phyloP scores from a whole-genome alignment of 768 basidiomycete genomes.

The Mycena latifolia region DNA sequence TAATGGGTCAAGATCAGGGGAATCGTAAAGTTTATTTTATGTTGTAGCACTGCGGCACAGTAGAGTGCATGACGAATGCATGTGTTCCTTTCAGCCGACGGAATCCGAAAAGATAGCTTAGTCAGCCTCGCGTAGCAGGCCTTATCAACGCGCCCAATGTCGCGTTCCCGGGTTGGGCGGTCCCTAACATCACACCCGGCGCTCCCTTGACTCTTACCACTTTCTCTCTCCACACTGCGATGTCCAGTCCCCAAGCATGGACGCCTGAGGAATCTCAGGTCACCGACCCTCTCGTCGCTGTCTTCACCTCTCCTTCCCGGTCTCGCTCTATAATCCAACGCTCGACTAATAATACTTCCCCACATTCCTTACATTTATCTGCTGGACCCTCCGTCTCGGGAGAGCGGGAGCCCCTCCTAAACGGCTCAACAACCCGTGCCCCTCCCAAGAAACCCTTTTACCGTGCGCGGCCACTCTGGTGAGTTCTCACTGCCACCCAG shows the following conservation, averaged over 20 bases:
- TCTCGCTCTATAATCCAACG: constrained; percentile 18
- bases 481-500: constrained; percentile 26
- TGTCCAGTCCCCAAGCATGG: constrained; percentile 29
- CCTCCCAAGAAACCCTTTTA: constrained; percentile 61
- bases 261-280: constrained; percentile 28
- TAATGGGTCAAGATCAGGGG: constrained; percentile 25
- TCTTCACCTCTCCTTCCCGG: constrained; percentile 34
- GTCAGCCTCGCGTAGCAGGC: too few relatives aligned
- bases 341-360: constrained; percentile 18
- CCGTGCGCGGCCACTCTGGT: constrained; percentile 67
- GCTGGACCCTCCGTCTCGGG: constrained; percentile 12
- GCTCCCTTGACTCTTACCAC: constrained; percentile 15
- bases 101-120: too few relatives aligned
- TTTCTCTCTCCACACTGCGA: constrained; percentile 17
- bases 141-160: constrained; percentile 27
- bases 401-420: constrained; percentile 30
- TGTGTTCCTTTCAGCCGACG: not conserved
- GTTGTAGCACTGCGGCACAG: constrained; percentile 25
- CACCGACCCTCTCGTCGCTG: constrained; percentile 33
- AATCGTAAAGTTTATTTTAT: constrained; percentile 22
- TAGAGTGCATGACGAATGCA: not conserved
- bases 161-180: constrained; percentile 14
- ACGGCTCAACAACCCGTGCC: not conserved
- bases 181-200: constrained; percentile 1
- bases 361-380: constrained; percentile 25